These are phyloP conservation scores for Aspergillus ostianus DNA, from an alignment of 495 filamentous ascomycete species.

Conservation along the genomic window DNA sequence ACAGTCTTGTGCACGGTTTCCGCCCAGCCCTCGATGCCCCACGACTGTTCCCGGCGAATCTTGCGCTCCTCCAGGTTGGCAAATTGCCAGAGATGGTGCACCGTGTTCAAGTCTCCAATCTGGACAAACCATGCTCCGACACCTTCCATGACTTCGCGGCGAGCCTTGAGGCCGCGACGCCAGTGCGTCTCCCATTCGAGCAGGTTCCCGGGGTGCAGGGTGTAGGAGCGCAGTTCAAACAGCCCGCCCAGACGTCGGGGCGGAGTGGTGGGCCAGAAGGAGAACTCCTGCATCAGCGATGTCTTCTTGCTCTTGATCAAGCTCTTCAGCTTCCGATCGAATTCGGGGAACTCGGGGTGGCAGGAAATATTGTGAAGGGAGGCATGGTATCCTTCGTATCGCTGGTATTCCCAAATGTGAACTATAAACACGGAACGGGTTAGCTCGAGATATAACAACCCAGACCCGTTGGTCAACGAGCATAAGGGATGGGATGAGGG, in stretches of 20 bases:
- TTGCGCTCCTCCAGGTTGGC: conserved; percentile 93
- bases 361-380: conserved; percentile 79
- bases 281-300: conserved; percentile 98
- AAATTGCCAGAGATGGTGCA: conserved; percentile 99
- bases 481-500: not conserved
- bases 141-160: conserved; percentile 95
- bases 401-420: conserved; percentile 99
- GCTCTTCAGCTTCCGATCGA: conserved; percentile 74
- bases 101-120: conserved; percentile 94
- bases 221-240: conserved; percentile 97
- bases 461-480: not conserved
- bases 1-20: conserved; percentile 99
- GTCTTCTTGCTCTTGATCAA: conserved; percentile 80
- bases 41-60: conserved; percentile 87
- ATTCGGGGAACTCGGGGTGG: conserved; percentile 77
- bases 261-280: conserved; percentile 95
- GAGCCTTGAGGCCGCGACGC: conserved; percentile 85
- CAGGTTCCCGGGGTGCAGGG: conserved; percentile 89
- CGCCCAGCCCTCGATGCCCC: conserved; percentile 93
- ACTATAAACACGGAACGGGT: conserved; percentile 43
- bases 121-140: conserved; percentile 99
- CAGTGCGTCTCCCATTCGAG: conserved; percentile 99
- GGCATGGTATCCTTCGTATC: conserved; percentile 92
- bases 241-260: conserved; percentile 87
- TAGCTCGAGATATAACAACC: conserved; percentile 7